Evolutionary conservation across 1,284 basidiomycete genomes (phyloP).

Genomic region (Phellopilus nigrolimitatus): DNA sequence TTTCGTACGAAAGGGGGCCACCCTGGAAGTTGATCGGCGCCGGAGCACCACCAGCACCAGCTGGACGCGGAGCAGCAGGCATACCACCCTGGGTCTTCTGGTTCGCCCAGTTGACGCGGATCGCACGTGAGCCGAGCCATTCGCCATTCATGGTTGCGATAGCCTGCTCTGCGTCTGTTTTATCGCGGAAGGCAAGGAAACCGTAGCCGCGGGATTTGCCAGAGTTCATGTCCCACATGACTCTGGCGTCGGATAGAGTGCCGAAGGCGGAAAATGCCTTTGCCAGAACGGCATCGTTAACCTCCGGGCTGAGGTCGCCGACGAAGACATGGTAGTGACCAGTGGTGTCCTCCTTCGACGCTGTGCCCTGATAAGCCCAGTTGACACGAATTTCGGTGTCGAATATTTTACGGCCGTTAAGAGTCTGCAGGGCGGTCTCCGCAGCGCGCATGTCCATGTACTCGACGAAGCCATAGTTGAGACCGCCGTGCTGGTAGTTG

Average conservation of each 20-base stretch:
- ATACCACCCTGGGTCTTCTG: constrained; percentile 85
- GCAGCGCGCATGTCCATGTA: constrained; percentile 97
- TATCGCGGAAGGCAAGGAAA: constrained; percentile 92
- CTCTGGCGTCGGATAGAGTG: constrained; percentile 91
- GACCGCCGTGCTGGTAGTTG: constrained; percentile 94
- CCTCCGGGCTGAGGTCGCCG: constrained; percentile 95
- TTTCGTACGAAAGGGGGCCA: constrained; percentile 82
- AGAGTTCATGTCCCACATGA: constrained; percentile 99
- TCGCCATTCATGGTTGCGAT: constrained; percentile 99
- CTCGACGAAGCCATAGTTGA: constrained; percentile 98
- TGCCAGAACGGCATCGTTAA: constrained; percentile 94
- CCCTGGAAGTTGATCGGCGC: constrained; percentile 84
- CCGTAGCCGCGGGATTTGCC: constrained; percentile 95
- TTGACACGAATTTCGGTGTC: constrained; percentile 97
- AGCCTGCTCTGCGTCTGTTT: constrained; percentile 96
- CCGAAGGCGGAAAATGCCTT: constrained; percentile 97
- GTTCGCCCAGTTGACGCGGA: constrained; percentile 99
- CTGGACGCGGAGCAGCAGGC: constrained; percentile 31
- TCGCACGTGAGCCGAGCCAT: constrained; percentile 96
- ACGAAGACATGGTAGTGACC: constrained; percentile 98
- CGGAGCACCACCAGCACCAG: constrained; percentile 56
- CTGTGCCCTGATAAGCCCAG: constrained; percentile 96
- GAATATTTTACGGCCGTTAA: constrained; percentile 97
- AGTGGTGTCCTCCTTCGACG: constrained; percentile 95
- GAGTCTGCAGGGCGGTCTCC: constrained; percentile 92